These are phyloP conservation scores for Mycothermus thermophilus DNA, from an alignment of 495 filamentous ascomycete species.

Conservation along the genomic window DNA sequence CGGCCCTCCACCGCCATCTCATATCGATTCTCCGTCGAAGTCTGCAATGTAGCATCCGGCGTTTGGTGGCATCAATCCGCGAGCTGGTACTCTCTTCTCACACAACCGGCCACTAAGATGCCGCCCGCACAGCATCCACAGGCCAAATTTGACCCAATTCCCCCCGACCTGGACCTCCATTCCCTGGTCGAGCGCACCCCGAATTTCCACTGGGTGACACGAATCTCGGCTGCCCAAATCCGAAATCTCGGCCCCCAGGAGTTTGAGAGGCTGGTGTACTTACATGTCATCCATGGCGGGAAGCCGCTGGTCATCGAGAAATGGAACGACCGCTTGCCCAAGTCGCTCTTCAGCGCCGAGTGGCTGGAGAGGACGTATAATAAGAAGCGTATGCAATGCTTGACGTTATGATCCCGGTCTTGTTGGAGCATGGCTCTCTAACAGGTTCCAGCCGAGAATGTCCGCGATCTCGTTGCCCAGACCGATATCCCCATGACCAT, in stretches of 20 bases:
- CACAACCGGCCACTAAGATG: no score
- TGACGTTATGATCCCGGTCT: no score
- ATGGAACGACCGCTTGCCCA: slow-evolving; percentile 53
- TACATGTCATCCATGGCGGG: slow-evolving; percentile 70
- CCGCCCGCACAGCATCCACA: slow-evolving; percentile 50
- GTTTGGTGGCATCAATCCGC: no score
- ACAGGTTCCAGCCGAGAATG: slow-evolving; percentile 38
- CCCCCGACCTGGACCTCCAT: slow-evolving; percentile 65
- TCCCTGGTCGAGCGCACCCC: slow-evolving; percentile 56
- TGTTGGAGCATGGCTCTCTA: no score
- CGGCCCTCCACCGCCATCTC: no score
- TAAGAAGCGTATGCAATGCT: slow-evolving; percentile 55
- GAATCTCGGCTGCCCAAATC: slow-evolving; percentile 62
- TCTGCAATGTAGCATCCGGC: no score
- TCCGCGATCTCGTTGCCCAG: slow-evolving; percentile 58
- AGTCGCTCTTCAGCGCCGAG: slow-evolving; percentile 55
- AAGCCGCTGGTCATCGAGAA: slow-evolving; percentile 81
- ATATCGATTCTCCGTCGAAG: no score
- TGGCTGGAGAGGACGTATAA: slow-evolving; percentile 67
- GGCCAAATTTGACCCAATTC: slow-evolving; percentile 69
- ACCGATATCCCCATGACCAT: slow-evolving; percentile 65
- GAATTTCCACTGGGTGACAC: slow-evolving; percentile 72
- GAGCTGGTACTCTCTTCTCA: no score
- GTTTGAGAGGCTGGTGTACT: slow-evolving; percentile 66
- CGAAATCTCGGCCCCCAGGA: slow-evolving; percentile 52